Conservation (phyloP, 2,329 filamentous ascomycete species). For the Fonsecaea multimorphosa region DNA sequence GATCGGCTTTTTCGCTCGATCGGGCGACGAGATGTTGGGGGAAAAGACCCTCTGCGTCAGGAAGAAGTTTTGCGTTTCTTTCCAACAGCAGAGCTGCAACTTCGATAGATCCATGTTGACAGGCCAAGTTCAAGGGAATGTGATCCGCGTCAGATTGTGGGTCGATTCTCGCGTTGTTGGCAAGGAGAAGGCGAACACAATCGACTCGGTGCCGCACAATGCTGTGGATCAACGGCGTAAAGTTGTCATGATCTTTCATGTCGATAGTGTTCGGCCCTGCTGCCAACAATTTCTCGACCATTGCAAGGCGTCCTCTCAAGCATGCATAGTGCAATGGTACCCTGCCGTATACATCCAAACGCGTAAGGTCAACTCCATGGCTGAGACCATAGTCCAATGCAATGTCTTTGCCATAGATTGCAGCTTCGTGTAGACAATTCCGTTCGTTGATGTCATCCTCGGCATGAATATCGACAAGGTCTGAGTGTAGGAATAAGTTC, state of each 20-base stretch:
- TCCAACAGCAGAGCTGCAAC: constrained; percentile 86
- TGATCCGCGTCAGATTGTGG: constrained; percentile 87
- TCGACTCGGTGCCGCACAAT: constrained; percentile 85
- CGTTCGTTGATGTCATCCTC: constrained; percentile 98
- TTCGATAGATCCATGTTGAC: constrained; percentile 84
- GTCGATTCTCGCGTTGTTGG: constrained; percentile 80
- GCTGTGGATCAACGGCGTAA: constrained; percentile 91
- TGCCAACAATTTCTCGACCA: constrained; percentile 75
- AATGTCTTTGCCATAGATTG: constrained; percentile 84
- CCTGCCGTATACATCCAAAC: constrained; percentile 90
- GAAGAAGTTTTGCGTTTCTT: constrained; percentile 79
- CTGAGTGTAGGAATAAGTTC: constrained; percentile 76
- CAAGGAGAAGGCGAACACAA: constrained; percentile 79
- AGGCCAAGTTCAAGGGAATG: constrained; percentile 91
- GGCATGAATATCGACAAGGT: constrained; percentile 84
- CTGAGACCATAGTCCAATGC: constrained; percentile 78
- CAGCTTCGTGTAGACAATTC: constrained; percentile 95
- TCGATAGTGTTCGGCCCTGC: constrained; percentile 78
- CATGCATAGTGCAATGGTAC: constrained; percentile 95
- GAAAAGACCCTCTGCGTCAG: constrained; percentile 93
- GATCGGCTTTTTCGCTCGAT: constrained; percentile 78
- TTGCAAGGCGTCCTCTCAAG: constrained; percentile 86
- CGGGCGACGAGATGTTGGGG: constrained; percentile 96
- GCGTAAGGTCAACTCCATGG: constrained; percentile 74
- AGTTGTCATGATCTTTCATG: constrained; percentile 93